Base-by-base conservation (phyloP, 2,329 filamentous ascomycete genomes). In the Emydomyces testavorans region DNA sequence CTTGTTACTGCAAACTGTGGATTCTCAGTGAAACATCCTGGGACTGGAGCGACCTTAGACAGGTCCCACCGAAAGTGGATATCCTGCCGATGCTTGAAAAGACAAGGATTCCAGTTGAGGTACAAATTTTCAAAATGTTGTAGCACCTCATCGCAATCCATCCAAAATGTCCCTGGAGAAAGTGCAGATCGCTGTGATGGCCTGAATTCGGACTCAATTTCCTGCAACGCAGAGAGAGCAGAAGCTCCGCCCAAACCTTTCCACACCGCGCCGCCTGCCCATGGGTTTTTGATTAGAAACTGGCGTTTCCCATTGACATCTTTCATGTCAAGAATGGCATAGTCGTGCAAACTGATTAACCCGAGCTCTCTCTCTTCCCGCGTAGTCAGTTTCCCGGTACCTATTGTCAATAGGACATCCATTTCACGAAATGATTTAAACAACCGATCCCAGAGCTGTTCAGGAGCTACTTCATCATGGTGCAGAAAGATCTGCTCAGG, bases 81-180 rank as follows among this genome's bases (percentile, higher is more conserved):
- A 58, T 98, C 89, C 63, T 94, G 82, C 6, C 89, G 80, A 60
- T 84, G 70, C 1, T 71, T 71, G 65, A 98, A 98, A 0, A 94
- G 71, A 0, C 77, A 75, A 0, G 92, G 89, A 55, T 94, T 95
- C 92, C 92, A 98, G 66, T 96, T 98, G 47, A 98, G 73, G 64
- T 96, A 98, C 56, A 98, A 78, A 15, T 89, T 94, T 62, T 96
- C 88, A 54, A 95, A 98, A 60, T 94, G 82, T 58, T 94, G 88
- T 29, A 86, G 77, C 3, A 95, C 80, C 54, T 88, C 85, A 56
- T 94, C 85, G 23, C 92, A 79, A 20, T 82, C 80, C 67, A 96
- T 93, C 90, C 92, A 96, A 60, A 94, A 93, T 0, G 83, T 86
- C n/a, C 88, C 87, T 0, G 83, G 81, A 23, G 64, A 59, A 16